Base-by-base conservation (phyloP, 768 basidiomycete species). In the Mycena albidolilacea region DNA sequence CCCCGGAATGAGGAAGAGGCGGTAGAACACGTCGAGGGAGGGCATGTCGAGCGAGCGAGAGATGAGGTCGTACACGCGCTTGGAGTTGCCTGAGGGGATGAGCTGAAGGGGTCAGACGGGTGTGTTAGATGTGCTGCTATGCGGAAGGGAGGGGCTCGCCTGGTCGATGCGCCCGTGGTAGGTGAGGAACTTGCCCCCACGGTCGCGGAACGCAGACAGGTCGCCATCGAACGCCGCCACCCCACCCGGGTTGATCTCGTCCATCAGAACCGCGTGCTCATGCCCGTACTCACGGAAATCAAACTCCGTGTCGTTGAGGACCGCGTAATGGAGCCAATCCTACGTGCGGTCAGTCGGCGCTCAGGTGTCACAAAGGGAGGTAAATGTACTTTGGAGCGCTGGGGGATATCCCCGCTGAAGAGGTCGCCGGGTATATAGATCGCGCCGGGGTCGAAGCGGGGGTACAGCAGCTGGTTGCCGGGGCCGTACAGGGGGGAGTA, bases 131-230 rank as follows among this genome's bases (percentile, higher is more conserved):
- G 30, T 30, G 23, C 23, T 23, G 23, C 30, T 30, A 30, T 30
- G 30, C 30, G 3, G 30, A 30, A 30, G 30, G 4, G 30, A 11
- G 6, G 37, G 21, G 54, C 64, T 35, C 21, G 64, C 73, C 3
- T 61, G 46, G 30, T 74, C 73, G 14, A 55, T 37, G 9, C 73
- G 73, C 19, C 80, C 79, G 63, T 77, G 79, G 59, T 78, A 80
- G 23, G 77, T 78, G 38, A 80, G 71, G 41, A 79, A 65, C 68
- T 79, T 80, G 10, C 80, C 79, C 17, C 79, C 79, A 6, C 74
- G 74, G 48, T 70, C 71, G 35, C 71, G 69, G 72, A 78, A 23
- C 12, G 55, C 55, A 5, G 55, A 39, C 11, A 60, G n/a, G 39
- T 60, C 39, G 38, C 59, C 59, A n/a, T 60, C 59, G 19, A 60